A percentile compares a stretch with the other conserved stretches of the same genome.
Conservation (phyloP, 164 flowering plant genomes). For the Brasenia schreberi region DNA sequence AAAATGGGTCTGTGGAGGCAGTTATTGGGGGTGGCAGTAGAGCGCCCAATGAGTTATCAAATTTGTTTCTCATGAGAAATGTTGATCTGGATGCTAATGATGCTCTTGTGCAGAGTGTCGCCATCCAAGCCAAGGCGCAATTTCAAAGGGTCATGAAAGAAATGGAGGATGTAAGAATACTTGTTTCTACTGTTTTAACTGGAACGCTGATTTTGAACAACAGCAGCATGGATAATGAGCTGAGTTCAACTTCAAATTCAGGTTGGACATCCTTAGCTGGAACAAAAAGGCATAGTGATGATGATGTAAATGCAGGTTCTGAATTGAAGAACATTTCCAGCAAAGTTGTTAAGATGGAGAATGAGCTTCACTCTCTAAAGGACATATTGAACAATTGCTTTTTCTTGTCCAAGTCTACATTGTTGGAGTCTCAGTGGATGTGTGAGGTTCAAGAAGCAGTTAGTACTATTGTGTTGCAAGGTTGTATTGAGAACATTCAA, state of each 20-base stretch:
- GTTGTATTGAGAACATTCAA: slow-evolving; percentile 20
- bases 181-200: background rate
- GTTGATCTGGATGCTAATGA: slow-evolving; percentile 13
- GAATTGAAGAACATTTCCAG: slow-evolving; percentile 14
- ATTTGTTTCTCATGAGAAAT: background rate
- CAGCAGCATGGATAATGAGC: background rate
- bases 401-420: background rate
- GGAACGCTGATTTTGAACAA: background rate
- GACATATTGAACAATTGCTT: slow-evolving; percentile 11
- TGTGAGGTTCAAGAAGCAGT: slow-evolving; percentile 31
- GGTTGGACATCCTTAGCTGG: background rate
- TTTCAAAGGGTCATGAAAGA: slow-evolving; percentile 30
- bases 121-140: slow-evolving; percentile 22
- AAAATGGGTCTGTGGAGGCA: slow-evolving; percentile 5
- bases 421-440: slow-evolving; percentile 20
- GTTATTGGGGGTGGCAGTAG: background rate
- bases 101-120: slow-evolving; percentile 19
- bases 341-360: slow-evolving; percentile 22
- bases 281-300: too few species aligned
- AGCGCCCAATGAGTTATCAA: background rate
- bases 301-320: background rate
- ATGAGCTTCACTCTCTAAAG: slow-evolving; percentile 19
- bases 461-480: slow-evolving; percentile 37
- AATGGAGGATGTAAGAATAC: slow-evolving; percentile 12
- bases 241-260: background rate